These are phyloP conservation scores for Nemania sp. DNA, from an alignment of 2,329 filamentous ascomycete genomes.

Conservation along the genomic window DNA sequence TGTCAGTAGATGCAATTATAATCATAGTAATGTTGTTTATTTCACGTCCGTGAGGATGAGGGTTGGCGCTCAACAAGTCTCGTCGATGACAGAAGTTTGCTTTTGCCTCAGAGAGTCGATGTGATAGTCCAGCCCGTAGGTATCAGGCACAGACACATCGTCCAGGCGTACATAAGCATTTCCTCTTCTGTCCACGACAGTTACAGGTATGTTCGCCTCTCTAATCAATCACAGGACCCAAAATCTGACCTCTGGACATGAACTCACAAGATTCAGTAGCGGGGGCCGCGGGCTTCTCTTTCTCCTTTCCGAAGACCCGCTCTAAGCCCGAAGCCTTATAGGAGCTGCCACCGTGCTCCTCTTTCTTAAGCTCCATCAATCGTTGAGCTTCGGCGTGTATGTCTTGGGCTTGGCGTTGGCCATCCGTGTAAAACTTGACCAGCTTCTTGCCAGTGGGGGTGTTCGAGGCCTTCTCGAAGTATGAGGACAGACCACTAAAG, in stretches of 20 bases:
- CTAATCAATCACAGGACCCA: constrained; percentile 19
- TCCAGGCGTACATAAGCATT: neutral
- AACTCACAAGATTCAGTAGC: constrained; percentile 38
- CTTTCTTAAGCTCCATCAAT: constrained; percentile 87
- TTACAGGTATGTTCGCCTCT: constrained; percentile 26
- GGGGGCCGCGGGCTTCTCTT: constrained; percentile 48
- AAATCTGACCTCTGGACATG: constrained; percentile 38
- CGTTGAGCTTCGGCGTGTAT: constrained; percentile 92
- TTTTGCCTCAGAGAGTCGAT: too few species aligned
- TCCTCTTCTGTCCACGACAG: constrained; percentile 11
- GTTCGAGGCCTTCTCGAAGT: constrained; percentile 92
- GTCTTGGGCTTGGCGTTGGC: constrained; percentile 90
- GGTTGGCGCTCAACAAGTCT: constrained; percentile 19
- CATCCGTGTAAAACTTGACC: constrained; percentile 85
- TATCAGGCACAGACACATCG: constrained; percentile 12
- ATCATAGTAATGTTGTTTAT: neutral
- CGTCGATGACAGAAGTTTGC: neutral
- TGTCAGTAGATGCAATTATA: constrained; percentile 37
- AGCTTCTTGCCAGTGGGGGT: constrained; percentile 91
- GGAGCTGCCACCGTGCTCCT: constrained; percentile 69
- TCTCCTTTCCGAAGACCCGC: constrained; percentile 68
- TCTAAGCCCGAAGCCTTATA: constrained; percentile 70
- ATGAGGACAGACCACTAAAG: constrained; percentile 77
- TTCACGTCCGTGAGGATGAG: neutral
- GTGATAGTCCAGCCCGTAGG: neutral